Conservation (phyloP, 73 alveolate genomes). For the Paramecium sexaurelia region DNA sequence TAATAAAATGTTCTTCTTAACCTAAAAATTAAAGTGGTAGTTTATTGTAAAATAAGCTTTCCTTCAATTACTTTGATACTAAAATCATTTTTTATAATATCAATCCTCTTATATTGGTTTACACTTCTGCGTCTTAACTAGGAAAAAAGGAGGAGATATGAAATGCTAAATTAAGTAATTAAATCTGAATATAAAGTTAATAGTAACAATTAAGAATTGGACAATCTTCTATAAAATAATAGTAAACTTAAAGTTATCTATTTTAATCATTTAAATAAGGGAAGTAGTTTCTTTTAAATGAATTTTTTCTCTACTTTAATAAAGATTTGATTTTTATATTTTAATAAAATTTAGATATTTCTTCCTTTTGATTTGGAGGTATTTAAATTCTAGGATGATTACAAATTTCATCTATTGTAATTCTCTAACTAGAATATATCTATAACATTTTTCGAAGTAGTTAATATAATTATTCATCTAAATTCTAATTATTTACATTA, state of each 20-base stretch:
- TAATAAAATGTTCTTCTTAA: not conserved
- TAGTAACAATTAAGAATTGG: not conserved
- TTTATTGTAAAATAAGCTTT: not conserved
- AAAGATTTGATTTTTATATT: not conserved
- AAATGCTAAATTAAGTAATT: not conserved
- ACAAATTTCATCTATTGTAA: not conserved
- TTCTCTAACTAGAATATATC: not conserved
- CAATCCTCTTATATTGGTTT: not conserved
- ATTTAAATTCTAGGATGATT: not conserved
- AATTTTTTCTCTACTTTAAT: not conserved
- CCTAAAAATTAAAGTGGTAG: not conserved
- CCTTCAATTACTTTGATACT: not conserved
- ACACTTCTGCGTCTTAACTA: not conserved
- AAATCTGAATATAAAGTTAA: not conserved
- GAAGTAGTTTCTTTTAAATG: not conserved
- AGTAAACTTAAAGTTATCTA: not conserved
- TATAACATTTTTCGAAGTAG: not conserved
- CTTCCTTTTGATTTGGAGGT: not conserved
- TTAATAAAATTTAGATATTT: not conserved
- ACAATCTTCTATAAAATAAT: not conserved
- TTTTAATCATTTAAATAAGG: not conserved
- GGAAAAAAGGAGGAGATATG: not conserved
- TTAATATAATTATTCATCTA: not conserved
- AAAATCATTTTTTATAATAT: not conserved
- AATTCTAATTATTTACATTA: not conserved